phyloP scores from a whole-genome alignment of 139 green algal species.

The Astrephomene gubernaculifera region DNA sequence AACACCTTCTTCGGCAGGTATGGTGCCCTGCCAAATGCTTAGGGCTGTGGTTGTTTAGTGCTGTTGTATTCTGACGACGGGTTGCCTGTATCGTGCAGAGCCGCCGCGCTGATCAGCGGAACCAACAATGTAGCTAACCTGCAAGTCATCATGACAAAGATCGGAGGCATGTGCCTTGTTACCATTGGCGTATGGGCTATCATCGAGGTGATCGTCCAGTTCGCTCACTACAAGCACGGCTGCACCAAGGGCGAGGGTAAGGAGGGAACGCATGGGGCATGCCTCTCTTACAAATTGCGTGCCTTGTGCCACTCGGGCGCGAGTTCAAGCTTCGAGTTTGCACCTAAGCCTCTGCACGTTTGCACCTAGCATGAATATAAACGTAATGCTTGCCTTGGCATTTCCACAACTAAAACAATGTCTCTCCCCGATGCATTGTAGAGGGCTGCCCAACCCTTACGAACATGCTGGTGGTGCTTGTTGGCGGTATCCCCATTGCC shows the following conservation, averaged over 20 bases:
- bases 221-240: constrained; percentile 74
- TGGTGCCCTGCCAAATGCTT: neutral
- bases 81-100: constrained; percentile 57
- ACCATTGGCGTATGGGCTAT: constrained; percentile 83
- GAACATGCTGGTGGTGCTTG: constrained; percentile 93
- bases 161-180: constrained; percentile 85
- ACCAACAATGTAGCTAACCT: constrained; percentile 89
- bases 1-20: constrained; percentile 90
- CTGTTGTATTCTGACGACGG: too few relatives aligned
- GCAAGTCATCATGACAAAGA: constrained; percentile 89
- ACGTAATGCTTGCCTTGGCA: too few relatives aligned
- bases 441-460: constrained; percentile 83
- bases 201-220: constrained; percentile 84
- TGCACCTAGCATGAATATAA: too few relatives aligned
- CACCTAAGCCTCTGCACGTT: too few relatives aligned
- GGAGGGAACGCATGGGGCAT: too few relatives aligned
- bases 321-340: too few relatives aligned
- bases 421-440: constrained; percentile 43
- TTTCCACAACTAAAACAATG: too few relatives aligned
- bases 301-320: too few relatives aligned
- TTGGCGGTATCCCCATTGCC: constrained; percentile 94
- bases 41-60: too few relatives aligned
- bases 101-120: constrained; percentile 79
- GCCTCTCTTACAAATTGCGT: too few relatives aligned
- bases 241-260: constrained; percentile 74